Evolutionary conservation across 306 rosid genomes (phyloP).

Genomic region (Clitoria ternatea): DNA sequence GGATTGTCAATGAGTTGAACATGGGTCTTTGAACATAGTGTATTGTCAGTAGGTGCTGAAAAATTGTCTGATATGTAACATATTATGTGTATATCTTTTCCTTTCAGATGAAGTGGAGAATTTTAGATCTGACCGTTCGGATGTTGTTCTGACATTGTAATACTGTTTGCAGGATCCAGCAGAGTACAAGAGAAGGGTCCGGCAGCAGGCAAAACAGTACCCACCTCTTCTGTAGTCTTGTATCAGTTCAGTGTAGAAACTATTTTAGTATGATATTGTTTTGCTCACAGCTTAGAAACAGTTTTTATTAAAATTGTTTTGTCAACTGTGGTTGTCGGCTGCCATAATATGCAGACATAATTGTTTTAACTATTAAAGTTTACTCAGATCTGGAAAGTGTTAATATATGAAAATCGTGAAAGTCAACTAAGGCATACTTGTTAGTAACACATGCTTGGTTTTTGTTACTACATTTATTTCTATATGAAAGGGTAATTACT

Average conservation of each 20-base stretch:
- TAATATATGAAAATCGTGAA: constrained; percentile 29
- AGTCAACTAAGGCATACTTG: constrained; percentile 31
- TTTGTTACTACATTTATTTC: constrained; percentile 28
- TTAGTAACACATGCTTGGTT: constrained; percentile 31
- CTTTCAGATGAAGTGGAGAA: neutral
- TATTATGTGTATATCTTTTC: neutral
- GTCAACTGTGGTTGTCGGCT: constrained; percentile 30
- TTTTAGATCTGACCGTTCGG: neutral
- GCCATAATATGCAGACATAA: constrained; percentile 30
- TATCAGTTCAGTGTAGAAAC: constrained; percentile 25
- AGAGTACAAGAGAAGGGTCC: constrained; percentile 83
- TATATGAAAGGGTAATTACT: constrained; percentile 22
- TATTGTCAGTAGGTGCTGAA: neutral
- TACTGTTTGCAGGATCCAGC: constrained; percentile 55
- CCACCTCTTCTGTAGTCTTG: constrained; percentile 68
- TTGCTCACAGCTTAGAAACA: no score
- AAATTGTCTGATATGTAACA: neutral
- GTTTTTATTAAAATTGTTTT: constrained; percentile 25
- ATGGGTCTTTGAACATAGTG: constrained; percentile 2
- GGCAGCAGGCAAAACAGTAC: constrained; percentile 90
- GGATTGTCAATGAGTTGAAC: neutral
- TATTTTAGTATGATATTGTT: constrained; percentile 37
- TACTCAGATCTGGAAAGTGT: constrained; percentile 35
- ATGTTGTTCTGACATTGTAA: neutral
- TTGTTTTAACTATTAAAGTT: constrained; percentile 36